phyloP scores from a whole-genome alignment of 2,329 filamentous ascomycete species.

The Sphaerulina musiva region DNA sequence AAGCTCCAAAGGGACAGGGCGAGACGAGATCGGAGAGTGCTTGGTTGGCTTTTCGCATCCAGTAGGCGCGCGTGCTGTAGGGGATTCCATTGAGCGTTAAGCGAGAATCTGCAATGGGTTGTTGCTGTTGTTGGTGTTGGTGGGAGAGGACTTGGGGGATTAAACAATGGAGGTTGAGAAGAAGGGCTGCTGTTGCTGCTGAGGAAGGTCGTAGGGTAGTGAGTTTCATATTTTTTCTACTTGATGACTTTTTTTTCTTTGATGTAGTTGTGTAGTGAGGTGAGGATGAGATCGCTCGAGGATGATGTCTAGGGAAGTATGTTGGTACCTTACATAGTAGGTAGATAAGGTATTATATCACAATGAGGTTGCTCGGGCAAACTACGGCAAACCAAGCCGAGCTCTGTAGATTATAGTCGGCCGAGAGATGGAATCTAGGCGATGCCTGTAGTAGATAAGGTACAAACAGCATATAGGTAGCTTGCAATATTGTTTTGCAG shows the following conservation, averaged over 20 bases:
- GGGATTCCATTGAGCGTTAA: conserved; percentile 15
- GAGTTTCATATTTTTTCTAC: not conserved
- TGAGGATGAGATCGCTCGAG: too few relatives aligned
- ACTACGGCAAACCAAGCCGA: too few relatives aligned
- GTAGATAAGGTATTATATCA: too few relatives aligned
- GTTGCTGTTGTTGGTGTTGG: not conserved
- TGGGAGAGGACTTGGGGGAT: not conserved
- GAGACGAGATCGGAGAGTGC: conserved; percentile 39
- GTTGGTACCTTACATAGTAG: too few relatives aligned
- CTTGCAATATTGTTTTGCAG: too few relatives aligned
- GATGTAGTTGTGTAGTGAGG: too few relatives aligned
- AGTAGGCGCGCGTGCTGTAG: conserved; percentile 34
- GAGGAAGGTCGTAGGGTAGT: not conserved
- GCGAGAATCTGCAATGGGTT: conserved; percentile 6
- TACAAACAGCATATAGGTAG: not conserved
- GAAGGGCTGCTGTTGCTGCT: not conserved
- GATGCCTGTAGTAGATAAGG: not conserved
- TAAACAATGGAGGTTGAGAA: not conserved
- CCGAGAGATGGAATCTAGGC: too few relatives aligned
- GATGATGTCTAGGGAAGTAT: too few relatives aligned
- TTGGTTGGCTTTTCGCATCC: conserved; percentile 49
- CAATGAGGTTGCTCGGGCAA: too few relatives aligned
- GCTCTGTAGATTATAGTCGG: too few relatives aligned
- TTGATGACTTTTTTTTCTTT: too few relatives aligned
- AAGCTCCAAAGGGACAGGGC: conserved; percentile 50